Percentiles rank a stretch among this genome's conserved stretches.
Evolutionary conservation across 371 early-diverging fungal species (phyloP).

Genomic region (Coemansia sp.): DNA sequence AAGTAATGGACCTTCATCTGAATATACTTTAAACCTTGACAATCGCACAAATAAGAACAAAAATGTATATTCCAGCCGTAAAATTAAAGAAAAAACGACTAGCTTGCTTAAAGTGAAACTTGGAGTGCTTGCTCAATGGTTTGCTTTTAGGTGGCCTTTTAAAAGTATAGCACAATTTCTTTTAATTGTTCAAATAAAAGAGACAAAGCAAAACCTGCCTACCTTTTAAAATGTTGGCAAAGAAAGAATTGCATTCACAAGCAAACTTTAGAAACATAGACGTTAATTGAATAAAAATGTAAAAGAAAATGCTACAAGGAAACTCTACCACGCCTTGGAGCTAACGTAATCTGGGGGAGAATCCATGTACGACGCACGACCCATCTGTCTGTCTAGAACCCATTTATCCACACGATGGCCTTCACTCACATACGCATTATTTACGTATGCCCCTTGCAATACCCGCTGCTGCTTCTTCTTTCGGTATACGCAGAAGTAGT

Average conservation of each 20-base stretch:
- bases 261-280: neutral
- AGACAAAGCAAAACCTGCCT: too few species aligned
- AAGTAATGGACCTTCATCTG: neutral
- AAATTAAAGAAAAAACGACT: neutral
- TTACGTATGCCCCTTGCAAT: neutral
- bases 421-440: neutral
- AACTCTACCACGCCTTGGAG: neutral
- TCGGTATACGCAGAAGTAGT: slow-evolving; percentile 12
- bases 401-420: neutral
- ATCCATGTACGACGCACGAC: neutral
- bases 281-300: neutral
- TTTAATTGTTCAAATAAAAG: too few species aligned
- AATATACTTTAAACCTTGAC: neutral
- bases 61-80: neutral
- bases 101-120: too few species aligned
- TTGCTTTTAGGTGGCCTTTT: too few species aligned
- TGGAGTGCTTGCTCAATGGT: too few species aligned
- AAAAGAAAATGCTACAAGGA: neutral
- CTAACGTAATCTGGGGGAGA: neutral
- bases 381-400: neutral
- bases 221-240: too few species aligned
- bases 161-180: too few species aligned
- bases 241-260: too few species aligned
- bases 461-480: neutral
- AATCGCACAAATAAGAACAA: neutral